These are phyloP conservation scores for Lachnellula arida DNA, from an alignment of 2,329 filamentous ascomycete genomes.

Conservation along the genomic window DNA sequence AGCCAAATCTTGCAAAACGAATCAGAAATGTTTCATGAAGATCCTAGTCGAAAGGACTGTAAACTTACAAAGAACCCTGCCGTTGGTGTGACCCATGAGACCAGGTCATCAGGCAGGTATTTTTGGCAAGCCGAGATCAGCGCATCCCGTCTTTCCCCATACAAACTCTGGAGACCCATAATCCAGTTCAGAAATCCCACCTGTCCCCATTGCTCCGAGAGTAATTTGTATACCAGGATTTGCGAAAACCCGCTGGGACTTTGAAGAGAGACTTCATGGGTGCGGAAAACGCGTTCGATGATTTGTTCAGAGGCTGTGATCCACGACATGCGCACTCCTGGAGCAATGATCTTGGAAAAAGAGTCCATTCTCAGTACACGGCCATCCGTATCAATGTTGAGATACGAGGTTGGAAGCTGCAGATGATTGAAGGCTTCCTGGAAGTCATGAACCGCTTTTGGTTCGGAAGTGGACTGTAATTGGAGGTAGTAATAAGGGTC, in stretches of 20 bases:
- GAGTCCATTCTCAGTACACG: slow-evolving; percentile 85
- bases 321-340: slow-evolving; percentile 78
- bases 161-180: slow-evolving; percentile 65
- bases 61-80: slow-evolving; percentile 86
- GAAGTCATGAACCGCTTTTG: slow-evolving; percentile 52
- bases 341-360: slow-evolving; percentile 82
- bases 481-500: slow-evolving; percentile 71
- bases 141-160: slow-evolving; percentile 69
- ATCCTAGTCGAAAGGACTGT: not conserved
- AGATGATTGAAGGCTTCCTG: slow-evolving; percentile 68
- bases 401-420: slow-evolving; percentile 56
- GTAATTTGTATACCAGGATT: slow-evolving; percentile 74
- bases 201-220: slow-evolving; percentile 91
- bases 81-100: slow-evolving; percentile 69
- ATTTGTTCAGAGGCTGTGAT: slow-evolving; percentile 80
- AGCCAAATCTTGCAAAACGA: not conserved
- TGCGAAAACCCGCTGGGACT: slow-evolving; percentile 79
- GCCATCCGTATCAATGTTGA: slow-evolving; percentile 76
- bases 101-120: slow-evolving; percentile 65
- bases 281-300: slow-evolving; percentile 71
- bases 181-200: slow-evolving; percentile 83
- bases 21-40: not conserved
- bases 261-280: slow-evolving; percentile 77
- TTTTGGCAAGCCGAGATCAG: slow-evolving; percentile 73
- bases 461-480: slow-evolving; percentile 45